phyloP scores from a whole-genome alignment of 345 rosid genomes.

The Corymbia maculata region DNA sequence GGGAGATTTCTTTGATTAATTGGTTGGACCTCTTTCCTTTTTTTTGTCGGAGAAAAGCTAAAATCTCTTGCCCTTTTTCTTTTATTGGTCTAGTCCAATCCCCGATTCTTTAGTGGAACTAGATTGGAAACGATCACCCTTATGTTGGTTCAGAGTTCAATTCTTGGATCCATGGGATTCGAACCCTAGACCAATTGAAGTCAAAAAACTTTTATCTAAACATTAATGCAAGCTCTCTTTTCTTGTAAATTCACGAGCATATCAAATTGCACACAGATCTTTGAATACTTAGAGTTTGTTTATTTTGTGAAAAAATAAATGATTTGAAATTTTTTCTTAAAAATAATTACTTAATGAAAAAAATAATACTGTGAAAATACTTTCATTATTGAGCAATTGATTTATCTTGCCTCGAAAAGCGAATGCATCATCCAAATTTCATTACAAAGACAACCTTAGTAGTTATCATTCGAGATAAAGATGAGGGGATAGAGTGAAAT shows the following conservation, averaged over 20 bases:
- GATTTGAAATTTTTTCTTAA: no score
- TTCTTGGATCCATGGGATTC: background rate
- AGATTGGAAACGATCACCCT: no score
- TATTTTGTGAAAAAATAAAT: no score
- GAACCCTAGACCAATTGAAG: background rate
- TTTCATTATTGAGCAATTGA: background rate
- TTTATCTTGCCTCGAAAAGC: background rate
- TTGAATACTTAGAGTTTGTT: background rate
- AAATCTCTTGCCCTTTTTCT: no score
- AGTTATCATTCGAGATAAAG: background rate
- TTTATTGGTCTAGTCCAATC: no score
- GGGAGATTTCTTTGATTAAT: no score
- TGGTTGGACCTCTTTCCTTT: no score
- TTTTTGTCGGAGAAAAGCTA: no score
- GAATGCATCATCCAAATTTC: background rate
- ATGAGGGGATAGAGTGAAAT: background rate
- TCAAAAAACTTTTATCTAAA: background rate
- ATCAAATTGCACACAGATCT: background rate
- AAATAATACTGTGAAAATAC: background rate
- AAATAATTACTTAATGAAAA: no score
- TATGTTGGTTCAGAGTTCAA: background rate
- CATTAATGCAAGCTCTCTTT: background rate
- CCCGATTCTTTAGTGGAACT: no score
- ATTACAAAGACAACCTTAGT: background rate
- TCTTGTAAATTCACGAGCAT: background rate